Percentiles rank a stretch among this genome's conserved stretches.
Evolutionary conservation across 345 rosid genomes (phyloP).

Genomic region (Eucalyptus caleyi): DNA sequence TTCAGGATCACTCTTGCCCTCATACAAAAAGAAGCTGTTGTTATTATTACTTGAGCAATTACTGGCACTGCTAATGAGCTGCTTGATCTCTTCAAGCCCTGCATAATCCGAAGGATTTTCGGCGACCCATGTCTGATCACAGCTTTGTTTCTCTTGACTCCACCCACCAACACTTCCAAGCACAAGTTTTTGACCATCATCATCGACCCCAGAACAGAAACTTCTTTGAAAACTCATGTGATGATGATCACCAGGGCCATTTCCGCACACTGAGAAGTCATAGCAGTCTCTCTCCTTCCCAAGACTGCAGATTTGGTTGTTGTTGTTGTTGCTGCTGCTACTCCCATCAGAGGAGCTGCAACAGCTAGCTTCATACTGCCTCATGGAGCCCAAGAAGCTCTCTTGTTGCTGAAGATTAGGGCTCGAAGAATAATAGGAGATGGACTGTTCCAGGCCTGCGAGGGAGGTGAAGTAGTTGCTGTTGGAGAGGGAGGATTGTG

Average conservation of each 20-base stretch:
- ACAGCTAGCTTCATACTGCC: conserved; percentile 14
- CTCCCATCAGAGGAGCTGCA: conserved; percentile 62
- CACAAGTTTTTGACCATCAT: conserved; percentile 12
- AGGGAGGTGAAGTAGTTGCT: neutral
- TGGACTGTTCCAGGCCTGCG: conserved; percentile 1
- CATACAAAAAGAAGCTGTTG: conserved; percentile 41
- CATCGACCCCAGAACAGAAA: neutral
- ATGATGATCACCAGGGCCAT: neutral
- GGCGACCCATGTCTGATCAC: neutral
- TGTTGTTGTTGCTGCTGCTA: conserved; percentile 19
- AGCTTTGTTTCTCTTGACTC: neutral
- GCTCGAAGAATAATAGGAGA: neutral
- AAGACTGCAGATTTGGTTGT: neutral
- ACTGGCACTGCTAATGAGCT: conserved; percentile 34
- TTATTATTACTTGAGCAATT: conserved; percentile 14
- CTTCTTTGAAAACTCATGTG: neutral
- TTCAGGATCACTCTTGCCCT: conserved; percentile 25
- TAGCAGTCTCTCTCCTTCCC: neutral
- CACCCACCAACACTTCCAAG: neutral
- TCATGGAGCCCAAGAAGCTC: conserved; percentile 4
- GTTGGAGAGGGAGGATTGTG: neutral
- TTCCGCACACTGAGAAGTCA: neutral
- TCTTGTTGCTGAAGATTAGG: conserved; percentile 11
- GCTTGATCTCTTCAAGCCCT: conserved; percentile 70
- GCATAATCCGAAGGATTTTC: conserved; percentile 25